Percentiles rank a stretch among this genome's conserved stretches.
Evolutionary conservation across 176 grass and related monocot genomes (phyloP).

Genomic region (Dactylis glomerata): DNA sequence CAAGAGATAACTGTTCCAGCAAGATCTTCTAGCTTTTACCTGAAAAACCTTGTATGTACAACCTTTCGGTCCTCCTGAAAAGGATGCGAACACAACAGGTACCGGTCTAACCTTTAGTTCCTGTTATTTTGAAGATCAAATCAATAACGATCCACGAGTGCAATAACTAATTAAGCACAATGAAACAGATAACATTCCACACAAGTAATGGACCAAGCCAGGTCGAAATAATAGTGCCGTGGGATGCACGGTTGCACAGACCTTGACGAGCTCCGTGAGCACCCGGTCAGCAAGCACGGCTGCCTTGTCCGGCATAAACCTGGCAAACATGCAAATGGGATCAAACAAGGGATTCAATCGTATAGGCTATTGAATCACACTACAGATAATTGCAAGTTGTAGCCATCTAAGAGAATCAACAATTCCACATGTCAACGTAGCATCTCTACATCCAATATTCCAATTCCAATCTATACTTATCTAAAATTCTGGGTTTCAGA

Average conservation of each 20-base stretch:
- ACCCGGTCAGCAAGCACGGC: slow-evolving; percentile 65
- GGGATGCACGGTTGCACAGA: slow-evolving; percentile 17
- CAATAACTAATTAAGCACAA: neutral
- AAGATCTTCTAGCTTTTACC: slow-evolving; percentile 37
- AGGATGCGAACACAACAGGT: slow-evolving; percentile 78
- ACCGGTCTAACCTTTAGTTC: slow-evolving; percentile 59
- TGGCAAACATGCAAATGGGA: slow-evolving; percentile 10
- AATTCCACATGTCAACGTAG: neutral
- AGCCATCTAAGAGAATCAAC: neutral
- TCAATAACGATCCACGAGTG: neutral
- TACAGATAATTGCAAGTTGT: neutral
- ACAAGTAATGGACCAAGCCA: neutral
- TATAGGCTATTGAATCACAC: neutral
- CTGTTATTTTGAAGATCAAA: slow-evolving; percentile 37
- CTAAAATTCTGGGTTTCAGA: neutral
- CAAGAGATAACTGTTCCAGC: slow-evolving; percentile 21
- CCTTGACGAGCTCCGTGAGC: slow-evolving; percentile 79
- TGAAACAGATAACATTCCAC: neutral
- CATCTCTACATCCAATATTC: neutral
- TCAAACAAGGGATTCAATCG: neutral
- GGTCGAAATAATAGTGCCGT: neutral
- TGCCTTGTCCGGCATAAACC: slow-evolving; percentile 89
- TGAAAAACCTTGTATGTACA: slow-evolving; percentile 96
- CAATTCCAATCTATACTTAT: neutral
- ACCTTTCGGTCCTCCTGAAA: slow-evolving; percentile 91